Base-by-base conservation (phyloP, 805 yeast genomes). In the Yarrowia divulgata region DNA sequence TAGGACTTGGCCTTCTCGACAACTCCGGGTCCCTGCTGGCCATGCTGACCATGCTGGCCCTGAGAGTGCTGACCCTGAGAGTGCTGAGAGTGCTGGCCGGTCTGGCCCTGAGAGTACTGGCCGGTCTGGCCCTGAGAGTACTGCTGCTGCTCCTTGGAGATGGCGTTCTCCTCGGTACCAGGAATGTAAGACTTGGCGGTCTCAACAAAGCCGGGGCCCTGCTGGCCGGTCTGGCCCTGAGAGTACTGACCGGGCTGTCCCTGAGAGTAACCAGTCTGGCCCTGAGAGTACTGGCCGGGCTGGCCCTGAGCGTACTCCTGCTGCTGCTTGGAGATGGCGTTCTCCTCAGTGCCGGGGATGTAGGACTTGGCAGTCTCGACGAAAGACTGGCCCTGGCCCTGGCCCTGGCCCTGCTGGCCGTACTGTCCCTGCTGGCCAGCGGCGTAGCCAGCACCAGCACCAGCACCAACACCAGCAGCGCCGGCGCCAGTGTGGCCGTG, bases 161-260 rank as follows among this genome's bases (percentile, higher is more conserved):
- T 49, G 29, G 19, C 19, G 39, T 57, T 39, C 48, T 43, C 66
- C 18, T 40, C 46, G 18, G 66, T 60, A 2, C 66, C 66, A 34
- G 66, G 66, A n/a, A 60, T 60, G 66, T 60, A 60, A 34, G 66
- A 60, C 66, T 60, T 60, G 34, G 66, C 66, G 10, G 66, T 57
- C 64, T 57, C 64, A 3, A 57, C 18, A 40, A 57, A 42, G 29
- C 29, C 29, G 29, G 29, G 29, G 29, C 29, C 29, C 14, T 52
- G 58, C 16, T 19, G 39, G 39, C 55, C 55, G 39, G 37, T 14
- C 55, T 49, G 55, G 19, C 39, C 37, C 39, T 49, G 55, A 16
- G 37, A 34, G 39, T 16, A 16, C 39, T 54, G 60, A 14, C 43
- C 60, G 23, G 10, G 14, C 23, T n/a, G 23, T 23, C 23, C 46